These are phyloP conservation scores for Suhomyces choctaworum DNA, from an alignment of 1,139 yeast genomes.

Conservation along the genomic window DNA sequence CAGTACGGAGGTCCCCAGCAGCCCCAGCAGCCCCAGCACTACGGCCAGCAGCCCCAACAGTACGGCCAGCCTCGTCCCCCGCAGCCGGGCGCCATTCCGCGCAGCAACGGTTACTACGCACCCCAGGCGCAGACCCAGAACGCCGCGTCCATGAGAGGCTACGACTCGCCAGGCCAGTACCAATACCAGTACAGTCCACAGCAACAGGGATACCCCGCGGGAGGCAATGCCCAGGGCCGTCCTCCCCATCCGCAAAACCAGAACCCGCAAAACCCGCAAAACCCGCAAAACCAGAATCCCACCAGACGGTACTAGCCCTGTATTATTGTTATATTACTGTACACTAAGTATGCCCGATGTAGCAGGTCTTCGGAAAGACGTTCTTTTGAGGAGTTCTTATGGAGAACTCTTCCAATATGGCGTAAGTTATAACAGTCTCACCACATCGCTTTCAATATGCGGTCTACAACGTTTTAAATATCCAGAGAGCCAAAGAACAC, in stretches of 20 bases:
- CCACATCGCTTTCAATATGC: too few species aligned
- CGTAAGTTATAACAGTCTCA: too few species aligned
- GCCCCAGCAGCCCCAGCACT: constrained; percentile 12
- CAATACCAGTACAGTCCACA: constrained; percentile 16
- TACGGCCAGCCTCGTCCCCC: constrained; percentile 8
- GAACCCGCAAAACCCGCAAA: too few species aligned
- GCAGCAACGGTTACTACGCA: constrained; percentile 10
- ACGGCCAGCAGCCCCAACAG: constrained; percentile 5
- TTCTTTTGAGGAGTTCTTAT: too few species aligned
- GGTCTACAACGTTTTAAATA: too few species aligned
- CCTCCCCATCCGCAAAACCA: constrained; percentile 15
- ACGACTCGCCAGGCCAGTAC: constrained; percentile 15
- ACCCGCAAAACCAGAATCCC: too few species aligned
- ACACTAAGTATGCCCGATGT: too few species aligned
- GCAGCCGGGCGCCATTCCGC: constrained; percentile 15
- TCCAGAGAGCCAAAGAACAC: too few species aligned
- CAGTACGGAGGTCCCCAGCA: constrained; percentile 7
- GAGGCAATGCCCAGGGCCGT: constrained; percentile 8
- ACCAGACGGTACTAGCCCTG: constrained; percentile 13
- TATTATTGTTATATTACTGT: constrained; percentile 2
- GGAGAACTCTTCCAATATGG: too few species aligned
- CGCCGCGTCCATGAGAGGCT: constrained; percentile 12
- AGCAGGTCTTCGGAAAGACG: too few species aligned
- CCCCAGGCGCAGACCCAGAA: constrained; percentile 2
- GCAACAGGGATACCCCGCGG: constrained; percentile 8